These are phyloP conservation scores for Hypoxylon rubiginosum DNA, from an alignment of 2,329 filamentous ascomycete genomes.

Conservation along the genomic window DNA sequence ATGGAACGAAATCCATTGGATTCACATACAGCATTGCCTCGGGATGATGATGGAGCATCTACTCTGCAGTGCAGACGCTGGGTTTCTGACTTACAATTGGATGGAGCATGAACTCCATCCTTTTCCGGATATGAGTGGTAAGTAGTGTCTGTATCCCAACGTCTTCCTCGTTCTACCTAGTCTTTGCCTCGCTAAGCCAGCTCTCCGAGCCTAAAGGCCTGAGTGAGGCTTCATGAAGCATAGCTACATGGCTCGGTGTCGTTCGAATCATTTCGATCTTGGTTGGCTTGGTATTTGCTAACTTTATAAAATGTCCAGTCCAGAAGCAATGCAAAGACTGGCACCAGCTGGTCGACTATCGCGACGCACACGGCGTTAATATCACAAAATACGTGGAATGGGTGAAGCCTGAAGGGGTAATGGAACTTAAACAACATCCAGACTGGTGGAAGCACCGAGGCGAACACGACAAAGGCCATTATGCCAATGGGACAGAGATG, in stretches of 20 bases:
- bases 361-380: constrained; percentile 25
- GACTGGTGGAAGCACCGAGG: constrained; percentile 33
- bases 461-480: constrained; percentile 24
- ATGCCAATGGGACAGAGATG: constrained; percentile 16
- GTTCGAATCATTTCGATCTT: too few relatives aligned
- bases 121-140: constrained; percentile 53
- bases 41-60: constrained; percentile 54
- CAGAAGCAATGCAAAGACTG: constrained; percentile 54
- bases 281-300: too few relatives aligned
- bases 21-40: constrained; percentile 54
- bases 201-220: too few relatives aligned
- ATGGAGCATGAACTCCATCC: constrained; percentile 48
- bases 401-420: constrained; percentile 28
- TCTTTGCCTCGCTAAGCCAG: not conserved
- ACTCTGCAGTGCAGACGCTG: constrained; percentile 53
- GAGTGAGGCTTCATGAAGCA: too few relatives aligned
- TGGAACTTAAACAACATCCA: constrained; percentile 22
- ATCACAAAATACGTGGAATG: constrained; percentile 26
- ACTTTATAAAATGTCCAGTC: constrained; percentile 4
- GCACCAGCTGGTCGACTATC: constrained; percentile 39
- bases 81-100: constrained; percentile 55
- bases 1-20: constrained; percentile 38
- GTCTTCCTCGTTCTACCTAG: too few relatives aligned
- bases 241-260: too few relatives aligned
- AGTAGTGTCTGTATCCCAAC: too few relatives aligned